Evolutionary conservation across 2,329 filamentous ascomycete species (phyloP), one percentile per base, ranked within the genome.

Genomic region (Graphilbum ipis-grandicollis): DNA sequence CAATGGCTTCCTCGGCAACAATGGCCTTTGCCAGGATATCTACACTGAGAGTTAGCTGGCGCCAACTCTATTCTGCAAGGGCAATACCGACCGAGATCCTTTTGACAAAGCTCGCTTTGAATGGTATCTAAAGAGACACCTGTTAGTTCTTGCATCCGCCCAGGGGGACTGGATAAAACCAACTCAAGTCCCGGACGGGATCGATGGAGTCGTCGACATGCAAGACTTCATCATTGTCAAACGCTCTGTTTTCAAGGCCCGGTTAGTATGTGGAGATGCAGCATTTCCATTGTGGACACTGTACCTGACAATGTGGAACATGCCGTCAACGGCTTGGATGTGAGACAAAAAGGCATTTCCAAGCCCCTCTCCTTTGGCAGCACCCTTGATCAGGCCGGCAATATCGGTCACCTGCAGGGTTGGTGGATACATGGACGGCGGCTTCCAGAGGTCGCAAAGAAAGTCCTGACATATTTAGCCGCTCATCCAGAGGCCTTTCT

Each of bases 191-290:
- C 5, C 59, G 51, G 17, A 60, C 55, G 15, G 59, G 59, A 43
- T 62, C 59, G 36, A 62, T 58, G 8, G 57, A 60, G 45, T 62
- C 58, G 41, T 62, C 59, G n/a, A 62, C 59, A 31, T 62, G 59
- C 38, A 62, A 42, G 13, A 62, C 58, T 37, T 62, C 52, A 37
- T 62, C 55, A 35, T 62, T 62, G 31, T 62, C 59, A 38, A 62
- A 62, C 4, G 59, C 59, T 44, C 56, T 53, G 21, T 49, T 43
- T 12, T 33, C 6, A 19, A 19, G 14, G n/a, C 25, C 3, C 22
- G 14, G 18, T 23, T 19, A 37, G 17, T 49, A n/a, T n/a, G n/a
- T n/a, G n/a, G n/a, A n/a, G n/a, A n/a, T n/a, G n/a, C n/a, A n/a
- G n/a, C n/a, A n/a, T n/a, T n/a, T n/a, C n/a, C n/a, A n/a, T n/a